Base-by-base conservation (phyloP, 208 protist genomes). In the Leishmania tarentolae region DNA sequence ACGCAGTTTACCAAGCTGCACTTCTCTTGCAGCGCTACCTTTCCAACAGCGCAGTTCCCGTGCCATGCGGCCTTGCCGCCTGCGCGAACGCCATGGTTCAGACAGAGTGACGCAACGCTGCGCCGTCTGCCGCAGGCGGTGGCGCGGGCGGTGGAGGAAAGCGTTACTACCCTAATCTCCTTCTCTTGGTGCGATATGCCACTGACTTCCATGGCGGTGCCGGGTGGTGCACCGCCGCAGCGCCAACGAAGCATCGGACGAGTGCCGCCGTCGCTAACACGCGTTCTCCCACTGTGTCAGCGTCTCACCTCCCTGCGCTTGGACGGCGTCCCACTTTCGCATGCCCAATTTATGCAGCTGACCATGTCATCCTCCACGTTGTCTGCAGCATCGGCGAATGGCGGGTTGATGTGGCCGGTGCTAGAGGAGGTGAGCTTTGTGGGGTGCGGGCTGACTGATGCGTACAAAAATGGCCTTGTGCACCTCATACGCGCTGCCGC, bases 371-470 rank as follows among this genome's bases (percentile, higher is more conserved):
- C 68, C 5, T 21, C 73, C 31, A 57, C 50, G 59, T 52, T 63
- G 3, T n/a, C 80, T 31, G 53, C 57, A 4, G 72, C 50, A 61
- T 63, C 46, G 31, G 78, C 66, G 44, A 15, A 68, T 78, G 47
- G 78, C 72, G 69, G 76, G 56, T 46, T 70, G 46, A 35, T 70
- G 28, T 92, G 91, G 84, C 76, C 77, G 46, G 76, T 75, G 70
- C 76, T 95, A 74, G 83, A 84, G 81, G 92, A 94, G 76, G 87
- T 82, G n/a, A 85, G 86, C 56, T 91, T 95, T 65, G 82, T 84
- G 4, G 83, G 91, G 68, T 95, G 92, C 68, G 87, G 82, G 3
- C 76, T 95, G 69, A 91, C 89, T 17, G 92, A 95, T 79, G 63
- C 42, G 5, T 87, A 83, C 79, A 79, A 83, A 19, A 75, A 82